Conservation (phyloP, 2,329 filamentous ascomycete genomes). For the Alternaria tenuissima region DNA sequence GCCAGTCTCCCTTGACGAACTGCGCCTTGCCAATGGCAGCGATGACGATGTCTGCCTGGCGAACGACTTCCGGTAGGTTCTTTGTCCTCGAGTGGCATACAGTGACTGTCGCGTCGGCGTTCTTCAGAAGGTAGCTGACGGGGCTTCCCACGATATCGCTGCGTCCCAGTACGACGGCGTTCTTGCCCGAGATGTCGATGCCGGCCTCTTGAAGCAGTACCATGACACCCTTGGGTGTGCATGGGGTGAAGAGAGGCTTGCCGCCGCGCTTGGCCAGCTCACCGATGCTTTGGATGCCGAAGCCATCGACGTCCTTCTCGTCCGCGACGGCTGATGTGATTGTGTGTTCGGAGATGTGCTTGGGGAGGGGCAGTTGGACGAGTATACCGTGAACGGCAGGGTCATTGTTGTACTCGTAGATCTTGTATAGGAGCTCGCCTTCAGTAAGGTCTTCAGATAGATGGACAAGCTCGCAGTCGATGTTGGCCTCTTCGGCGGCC, state of each 20-base stretch:
- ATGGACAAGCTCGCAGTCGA: slow-evolving; percentile 85
- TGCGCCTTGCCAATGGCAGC: slow-evolving; percentile 88
- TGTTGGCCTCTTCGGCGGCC: slow-evolving; percentile 93
- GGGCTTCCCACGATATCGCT: slow-evolving; percentile 98
- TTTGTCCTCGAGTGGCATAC: slow-evolving; percentile 91
- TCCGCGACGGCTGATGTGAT: slow-evolving; percentile 90
- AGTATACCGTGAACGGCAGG: slow-evolving; percentile 87
- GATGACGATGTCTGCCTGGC: slow-evolving; percentile 86
- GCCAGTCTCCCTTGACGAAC: slow-evolving; percentile 93
- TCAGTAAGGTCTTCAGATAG: slow-evolving; percentile 83
- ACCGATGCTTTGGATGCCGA: slow-evolving; percentile 92
- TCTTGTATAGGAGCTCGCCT: slow-evolving; percentile 82
- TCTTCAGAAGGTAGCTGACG: slow-evolving; percentile 93
- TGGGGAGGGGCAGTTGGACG: slow-evolving; percentile 90
- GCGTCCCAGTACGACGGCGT: slow-evolving; percentile 90
- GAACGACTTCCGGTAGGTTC: slow-evolving; percentile 76
- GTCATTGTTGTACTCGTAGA: slow-evolving; percentile 86
- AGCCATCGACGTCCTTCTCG: slow-evolving; percentile 98
- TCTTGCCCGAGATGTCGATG: slow-evolving; percentile 85
- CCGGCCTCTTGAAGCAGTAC: slow-evolving; percentile 84
- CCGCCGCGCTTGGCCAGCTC: slow-evolving; percentile 96
- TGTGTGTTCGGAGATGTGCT: slow-evolving; percentile 86
- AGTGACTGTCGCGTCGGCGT: slow-evolving; percentile 95
- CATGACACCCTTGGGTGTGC: slow-evolving; percentile 98
- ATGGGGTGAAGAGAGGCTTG: slow-evolving; percentile 86